phyloP scores from a whole-genome alignment of 2,329 filamentous ascomycete genomes.

The Neurospora sp. region DNA sequence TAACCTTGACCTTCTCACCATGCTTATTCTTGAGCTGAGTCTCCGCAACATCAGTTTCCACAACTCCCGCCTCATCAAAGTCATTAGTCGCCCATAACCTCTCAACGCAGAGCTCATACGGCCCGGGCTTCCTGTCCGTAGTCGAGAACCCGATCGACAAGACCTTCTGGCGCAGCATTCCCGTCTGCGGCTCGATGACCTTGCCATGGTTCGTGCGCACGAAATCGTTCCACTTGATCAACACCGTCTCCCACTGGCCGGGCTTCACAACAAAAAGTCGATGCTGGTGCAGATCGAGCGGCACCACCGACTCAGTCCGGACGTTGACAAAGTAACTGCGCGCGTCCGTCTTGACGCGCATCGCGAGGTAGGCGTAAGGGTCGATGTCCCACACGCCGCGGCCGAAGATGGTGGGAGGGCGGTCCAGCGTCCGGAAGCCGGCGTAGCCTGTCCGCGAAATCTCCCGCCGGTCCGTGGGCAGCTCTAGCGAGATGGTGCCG shows the following conservation, averaged over 20 bases:
- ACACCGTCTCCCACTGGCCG: constrained; percentile 90
- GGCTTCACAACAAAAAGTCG: constrained; percentile 68
- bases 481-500: constrained; percentile 76
- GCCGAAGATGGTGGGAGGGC: constrained; percentile 72
- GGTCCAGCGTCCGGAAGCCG: constrained; percentile 77
- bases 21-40: constrained; percentile 31
- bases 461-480: constrained; percentile 65
- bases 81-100: constrained; percentile 86
- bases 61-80: constrained; percentile 24
- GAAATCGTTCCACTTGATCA: constrained; percentile 86
- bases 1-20: not conserved
- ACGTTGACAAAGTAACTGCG: constrained; percentile 91
- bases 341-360: constrained; percentile 84
- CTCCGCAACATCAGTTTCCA: constrained; percentile 16
- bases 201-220: constrained; percentile 89
- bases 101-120: constrained; percentile 79
- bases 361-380: constrained; percentile 74
- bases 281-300: constrained; percentile 94
- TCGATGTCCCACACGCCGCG: constrained; percentile 82
- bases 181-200: constrained; percentile 85
- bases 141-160: constrained; percentile 77
- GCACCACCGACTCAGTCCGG: constrained; percentile 87
- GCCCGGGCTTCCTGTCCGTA: constrained; percentile 80
- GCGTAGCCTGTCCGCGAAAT: constrained; percentile 79
- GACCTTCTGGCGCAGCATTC: constrained; percentile 79